A percentile compares a stretch with the other conserved stretches of the same genome.
Evolutionary conservation across 164 flowering plant genomes (phyloP).

Genomic region (Magnolia kwangsiensis): DNA sequence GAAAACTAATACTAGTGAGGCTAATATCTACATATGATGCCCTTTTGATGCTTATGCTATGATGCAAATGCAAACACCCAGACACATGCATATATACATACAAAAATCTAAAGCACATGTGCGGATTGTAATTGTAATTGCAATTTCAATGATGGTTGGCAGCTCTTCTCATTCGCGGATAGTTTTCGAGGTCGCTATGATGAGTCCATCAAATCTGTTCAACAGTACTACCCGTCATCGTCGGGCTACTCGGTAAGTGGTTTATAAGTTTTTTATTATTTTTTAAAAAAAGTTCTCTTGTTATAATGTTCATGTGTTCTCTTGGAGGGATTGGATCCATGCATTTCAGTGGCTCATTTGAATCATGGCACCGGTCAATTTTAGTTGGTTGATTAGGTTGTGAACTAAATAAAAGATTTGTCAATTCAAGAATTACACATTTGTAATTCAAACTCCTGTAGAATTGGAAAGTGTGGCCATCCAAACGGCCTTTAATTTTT

Average conservation of each 20-base stretch:
- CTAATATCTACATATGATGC: not conserved
- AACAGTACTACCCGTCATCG: slow-evolving; percentile 57
- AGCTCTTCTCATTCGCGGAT: slow-evolving; percentile 91
- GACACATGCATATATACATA: not conserved
- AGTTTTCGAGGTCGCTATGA: slow-evolving; percentile 61
- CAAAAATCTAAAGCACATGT: not conserved
- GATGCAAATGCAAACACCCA: not conserved
- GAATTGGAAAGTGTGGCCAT: too few species aligned
- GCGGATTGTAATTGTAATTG: not conserved
- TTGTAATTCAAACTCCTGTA: too few species aligned
- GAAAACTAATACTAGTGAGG: not conserved
- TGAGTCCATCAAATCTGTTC: slow-evolving; percentile 50
- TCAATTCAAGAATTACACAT: too few species aligned
- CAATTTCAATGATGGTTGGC: slow-evolving; percentile 11
- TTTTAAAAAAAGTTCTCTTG: too few species aligned
- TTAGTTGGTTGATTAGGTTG: too few species aligned
- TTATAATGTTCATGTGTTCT: too few species aligned
- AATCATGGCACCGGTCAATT: too few species aligned
- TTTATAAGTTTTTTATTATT: too few species aligned
- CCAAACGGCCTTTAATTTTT: too few species aligned
- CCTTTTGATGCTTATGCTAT: not conserved
- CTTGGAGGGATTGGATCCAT: too few species aligned
- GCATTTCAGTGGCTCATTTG: too few species aligned
- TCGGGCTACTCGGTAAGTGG: slow-evolving; percentile 64
- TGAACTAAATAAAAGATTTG: too few species aligned